Conservation (phyloP, 148 eudicot species). For the Heliosperma pusillum region DNA sequence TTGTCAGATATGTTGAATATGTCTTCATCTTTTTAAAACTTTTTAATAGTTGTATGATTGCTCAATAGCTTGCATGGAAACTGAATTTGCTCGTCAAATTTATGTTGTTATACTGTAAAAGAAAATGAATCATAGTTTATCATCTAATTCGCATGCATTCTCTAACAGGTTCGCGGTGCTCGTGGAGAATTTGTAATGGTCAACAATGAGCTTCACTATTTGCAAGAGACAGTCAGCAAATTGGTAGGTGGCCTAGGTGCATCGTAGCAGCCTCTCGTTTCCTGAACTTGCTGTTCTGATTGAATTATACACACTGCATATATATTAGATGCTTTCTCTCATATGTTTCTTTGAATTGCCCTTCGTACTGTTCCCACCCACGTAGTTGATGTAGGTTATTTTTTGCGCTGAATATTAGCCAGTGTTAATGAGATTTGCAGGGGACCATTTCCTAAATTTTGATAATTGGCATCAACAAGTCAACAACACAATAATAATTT, state of each 20-base stretch:
- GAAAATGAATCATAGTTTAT: not conserved
- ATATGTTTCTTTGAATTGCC: not conserved
- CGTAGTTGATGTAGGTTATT: too few relatives aligned
- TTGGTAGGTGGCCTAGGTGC: slow-evolving; percentile 53
- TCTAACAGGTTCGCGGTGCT: slow-evolving; percentile 63
- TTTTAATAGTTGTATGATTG: too few relatives aligned
- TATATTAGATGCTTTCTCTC: not conserved
- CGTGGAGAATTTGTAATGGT: slow-evolving; percentile 66
- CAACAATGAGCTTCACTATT: slow-evolving; percentile 46
- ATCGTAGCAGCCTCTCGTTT: slow-evolving; percentile 4
- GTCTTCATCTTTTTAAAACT: too few relatives aligned
- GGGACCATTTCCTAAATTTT: not conserved
- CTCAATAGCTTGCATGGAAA: too few relatives aligned
- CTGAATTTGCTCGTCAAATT: too few relatives aligned
- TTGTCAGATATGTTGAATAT: not conserved
- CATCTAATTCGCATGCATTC: slow-evolving; percentile 7
- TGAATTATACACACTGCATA: not conserved
- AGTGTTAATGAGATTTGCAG: not conserved
- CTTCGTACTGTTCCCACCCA: not conserved
- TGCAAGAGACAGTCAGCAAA: slow-evolving; percentile 51
- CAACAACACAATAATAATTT: not conserved
- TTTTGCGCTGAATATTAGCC: too few relatives aligned
- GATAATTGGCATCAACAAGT: not conserved
- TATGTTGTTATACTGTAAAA: too few relatives aligned
- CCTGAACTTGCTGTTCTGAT: not conserved